Evolutionary conservation across 2,329 filamentous ascomycete species (phyloP).

Genomic region (Tolypocladium nubicola): DNA sequence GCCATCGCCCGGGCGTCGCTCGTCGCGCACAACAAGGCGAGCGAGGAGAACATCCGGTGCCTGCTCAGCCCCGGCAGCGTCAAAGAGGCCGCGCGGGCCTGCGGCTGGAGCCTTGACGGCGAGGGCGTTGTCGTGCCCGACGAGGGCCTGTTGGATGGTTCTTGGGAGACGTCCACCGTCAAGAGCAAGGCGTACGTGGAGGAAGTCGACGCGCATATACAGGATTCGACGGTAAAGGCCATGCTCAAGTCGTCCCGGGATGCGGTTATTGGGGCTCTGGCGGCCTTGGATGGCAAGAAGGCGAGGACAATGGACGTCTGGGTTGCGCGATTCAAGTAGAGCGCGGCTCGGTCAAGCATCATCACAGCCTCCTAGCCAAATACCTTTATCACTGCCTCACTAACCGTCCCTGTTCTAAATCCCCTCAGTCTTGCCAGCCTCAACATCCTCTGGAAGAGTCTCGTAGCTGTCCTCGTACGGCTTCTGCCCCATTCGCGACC

Average conservation of each 20-base stretch:
- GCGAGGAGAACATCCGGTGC: slow-evolving; percentile 35
- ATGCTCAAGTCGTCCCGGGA: slow-evolving; percentile 20
- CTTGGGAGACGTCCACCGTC: slow-evolving; percentile 4
- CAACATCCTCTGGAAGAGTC: neutral
- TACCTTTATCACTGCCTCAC: too few relatives aligned
- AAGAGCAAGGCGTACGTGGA: slow-evolving; percentile 18
- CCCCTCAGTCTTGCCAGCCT: neutral
- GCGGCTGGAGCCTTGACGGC: slow-evolving; percentile 25
- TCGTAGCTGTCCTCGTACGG: slow-evolving; percentile 29
- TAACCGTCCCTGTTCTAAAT: neutral
- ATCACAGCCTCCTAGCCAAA: too few relatives aligned
- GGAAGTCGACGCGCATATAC: slow-evolving; percentile 18
- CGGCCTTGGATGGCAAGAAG: slow-evolving; percentile 15
- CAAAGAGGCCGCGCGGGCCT: slow-evolving; percentile 18
- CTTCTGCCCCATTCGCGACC: slow-evolving; percentile 31
- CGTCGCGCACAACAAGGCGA: slow-evolving; percentile 27
- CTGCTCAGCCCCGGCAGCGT: slow-evolving; percentile 31
- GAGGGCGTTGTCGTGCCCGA: slow-evolving; percentile 25
- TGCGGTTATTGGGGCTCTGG: slow-evolving; percentile 18
- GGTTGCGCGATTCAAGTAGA: slow-evolving; percentile 11
- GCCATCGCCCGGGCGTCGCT: slow-evolving; percentile 31
- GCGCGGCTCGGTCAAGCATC: neutral
- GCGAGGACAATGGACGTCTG: slow-evolving; percentile 33
- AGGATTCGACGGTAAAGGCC: slow-evolving; percentile 14
- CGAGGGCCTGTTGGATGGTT: slow-evolving; percentile 22